A percentile compares a stretch with the other conserved stretches of the same genome.
phyloP scores from a whole-genome alignment of 768 basidiomycete species.

The Pholiota microspora region DNA sequence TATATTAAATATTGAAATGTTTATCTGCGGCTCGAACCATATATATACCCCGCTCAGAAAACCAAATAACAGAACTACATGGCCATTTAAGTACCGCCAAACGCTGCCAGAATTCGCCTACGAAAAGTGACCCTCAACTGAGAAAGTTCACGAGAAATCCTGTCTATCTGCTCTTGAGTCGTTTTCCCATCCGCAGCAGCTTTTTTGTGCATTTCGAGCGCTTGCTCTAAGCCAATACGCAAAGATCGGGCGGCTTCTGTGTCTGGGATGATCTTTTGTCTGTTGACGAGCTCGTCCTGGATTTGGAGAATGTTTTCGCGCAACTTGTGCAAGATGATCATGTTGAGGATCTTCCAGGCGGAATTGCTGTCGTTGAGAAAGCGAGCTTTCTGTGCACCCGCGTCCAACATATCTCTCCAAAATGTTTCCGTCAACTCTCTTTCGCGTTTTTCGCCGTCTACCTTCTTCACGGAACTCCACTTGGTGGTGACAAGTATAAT shows the following conservation, averaged over 20 bases:
- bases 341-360: conserved; percentile 36
- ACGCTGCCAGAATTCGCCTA: not conserved
- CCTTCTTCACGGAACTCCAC: conserved; percentile 38
- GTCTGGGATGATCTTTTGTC: conserved; percentile 29
- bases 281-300: conserved; percentile 21
- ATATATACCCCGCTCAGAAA: too few relatives aligned
- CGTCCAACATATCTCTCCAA: conserved; percentile 41
- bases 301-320: conserved; percentile 4
- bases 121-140: not conserved
- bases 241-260: conserved; percentile 23
- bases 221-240: conserved; percentile 8
- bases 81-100: not conserved
- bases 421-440: conserved; percentile 36
- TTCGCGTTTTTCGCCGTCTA: conserved; percentile 35
- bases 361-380: conserved; percentile 33
- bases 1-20: too few relatives aligned
- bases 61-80: too few relatives aligned
- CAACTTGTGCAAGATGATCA: conserved; percentile 15
- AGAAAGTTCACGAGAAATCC: not conserved
- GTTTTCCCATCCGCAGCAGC: not conserved
- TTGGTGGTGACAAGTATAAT: conserved; percentile 49
- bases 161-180: not conserved
- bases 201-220: conserved; percentile 8
- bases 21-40: too few relatives aligned
- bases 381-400: conserved; percentile 35